Base-by-base conservation (phyloP, 192 early-diverging fungal species). In the Coemansia sp. region DNA sequence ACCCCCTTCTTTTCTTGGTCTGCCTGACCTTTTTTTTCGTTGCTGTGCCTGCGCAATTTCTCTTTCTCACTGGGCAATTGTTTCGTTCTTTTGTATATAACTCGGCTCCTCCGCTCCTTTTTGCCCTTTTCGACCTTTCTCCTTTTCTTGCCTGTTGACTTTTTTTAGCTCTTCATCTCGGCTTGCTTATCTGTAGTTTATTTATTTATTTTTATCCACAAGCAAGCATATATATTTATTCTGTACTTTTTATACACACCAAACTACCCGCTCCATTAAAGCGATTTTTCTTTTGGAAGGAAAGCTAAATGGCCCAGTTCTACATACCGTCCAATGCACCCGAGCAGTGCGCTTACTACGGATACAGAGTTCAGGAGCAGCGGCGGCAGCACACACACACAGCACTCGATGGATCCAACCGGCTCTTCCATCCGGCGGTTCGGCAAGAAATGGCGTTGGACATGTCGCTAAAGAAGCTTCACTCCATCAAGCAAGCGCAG, bases 391-490 rank as follows among this genome's bases (percentile, higher is more conserved):
- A 13, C 39, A 40, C 10, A 2, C 25, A 18, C 35, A 60, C 10
- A 60, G 21, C 58, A n/a, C 58, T 58, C n/a, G n/a, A n/a, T n/a
- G n/a, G n/a, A n/a, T n/a, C n/a, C 40, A 43, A 43, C 18, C 40
- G 13, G 40, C 23, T 49, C 65, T 73, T 58, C 59, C 66, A 74
- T 20, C 68, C 70, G 2, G 31, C 77, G 8, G 37, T 73, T 21
- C 63, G 67, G 51, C 63, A 74, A 31, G 68, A 80, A 21, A 15
- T 48, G 40, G 76, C 58, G 23, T 37, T 74, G 18, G 72, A 74
- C 28, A 59, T 80, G 64, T 80, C 77, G 15, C 48, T 80, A 12
- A 64, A 66, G 30, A 80, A 80, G 71, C 72, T 80, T 2, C 49
- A 74, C n/a, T 57, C 66, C 21, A 75, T 81, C 37, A 66, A 67